These are phyloP conservation scores for Coemansia sp. DNA, from an alignment of 192 early-diverging fungal species.

Conservation along the genomic window DNA sequence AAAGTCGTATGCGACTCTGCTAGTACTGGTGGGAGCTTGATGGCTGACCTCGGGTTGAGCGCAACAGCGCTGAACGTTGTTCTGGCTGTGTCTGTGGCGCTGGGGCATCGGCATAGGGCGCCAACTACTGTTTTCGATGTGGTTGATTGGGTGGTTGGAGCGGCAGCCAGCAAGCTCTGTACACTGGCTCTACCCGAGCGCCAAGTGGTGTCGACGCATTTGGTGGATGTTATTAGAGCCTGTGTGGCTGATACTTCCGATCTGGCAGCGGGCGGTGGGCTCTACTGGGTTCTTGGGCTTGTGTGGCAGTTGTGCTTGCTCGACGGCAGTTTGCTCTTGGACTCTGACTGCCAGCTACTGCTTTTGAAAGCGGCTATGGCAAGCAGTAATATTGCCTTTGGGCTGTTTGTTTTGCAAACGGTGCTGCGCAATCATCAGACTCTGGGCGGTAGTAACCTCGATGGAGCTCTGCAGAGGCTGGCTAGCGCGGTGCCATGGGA, in stretches of 20 bases:
- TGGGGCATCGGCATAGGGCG: background rate
- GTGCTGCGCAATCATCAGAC: background rate
- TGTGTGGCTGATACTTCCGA: background rate
- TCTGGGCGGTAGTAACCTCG: background rate
- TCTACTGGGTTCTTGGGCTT: slow-evolving; percentile 40
- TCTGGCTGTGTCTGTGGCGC: slow-evolving; percentile 3
- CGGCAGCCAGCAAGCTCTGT: slow-evolving; percentile 9
- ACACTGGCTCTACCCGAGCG: background rate
- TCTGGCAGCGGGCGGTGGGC: background rate
- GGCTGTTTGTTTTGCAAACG: slow-evolving; percentile 17
- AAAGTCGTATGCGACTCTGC: slow-evolving; percentile 6
- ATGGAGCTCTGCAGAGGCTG: background rate
- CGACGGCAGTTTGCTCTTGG: background rate
- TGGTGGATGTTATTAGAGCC: background rate
- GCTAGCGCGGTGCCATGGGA: background rate
- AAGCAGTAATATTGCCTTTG: slow-evolving; percentile 33
- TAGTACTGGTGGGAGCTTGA: background rate
- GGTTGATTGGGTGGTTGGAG: slow-evolving; percentile 3
- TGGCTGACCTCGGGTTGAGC: slow-evolving; percentile 13
- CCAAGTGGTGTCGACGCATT: background rate
- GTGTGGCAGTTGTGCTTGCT: slow-evolving; percentile 21
- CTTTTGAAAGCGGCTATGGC: slow-evolving; percentile 21
- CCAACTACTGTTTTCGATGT: background rate
- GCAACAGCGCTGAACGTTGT: slow-evolving; percentile 4
- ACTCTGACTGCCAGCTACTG: slow-evolving; percentile 12